Evolutionary conservation across 164 flowering plant species (phyloP).

Genomic region (Sedum album): DNA sequence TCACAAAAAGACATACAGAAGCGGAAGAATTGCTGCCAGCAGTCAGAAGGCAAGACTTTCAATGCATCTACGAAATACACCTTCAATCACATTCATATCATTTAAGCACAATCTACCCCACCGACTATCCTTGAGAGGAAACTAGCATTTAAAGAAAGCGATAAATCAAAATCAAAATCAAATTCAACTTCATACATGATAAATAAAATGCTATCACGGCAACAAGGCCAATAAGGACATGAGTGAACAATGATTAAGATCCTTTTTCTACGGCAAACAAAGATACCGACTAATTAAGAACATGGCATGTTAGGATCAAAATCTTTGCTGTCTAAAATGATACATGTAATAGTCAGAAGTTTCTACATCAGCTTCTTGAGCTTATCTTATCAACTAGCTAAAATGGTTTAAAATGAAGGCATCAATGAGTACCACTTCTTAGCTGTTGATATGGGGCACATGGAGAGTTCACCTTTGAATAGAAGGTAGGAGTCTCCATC

Average conservation of each 20-base stretch:
- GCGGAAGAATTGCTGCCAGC: background rate
- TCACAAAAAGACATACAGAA: background rate
- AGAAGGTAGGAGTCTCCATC: conserved; percentile 1
- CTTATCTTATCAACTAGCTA: background rate
- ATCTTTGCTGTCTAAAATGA: conserved; percentile 2
- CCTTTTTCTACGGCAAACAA: background rate
- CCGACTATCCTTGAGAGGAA: background rate
- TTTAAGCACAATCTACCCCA: conserved; percentile 7
- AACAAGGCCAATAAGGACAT: background rate
- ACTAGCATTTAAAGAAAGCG: background rate
- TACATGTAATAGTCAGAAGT: background rate
- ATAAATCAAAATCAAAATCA: background rate
- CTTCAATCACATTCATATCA: background rate
- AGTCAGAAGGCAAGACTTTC: background rate
- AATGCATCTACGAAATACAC: background rate
- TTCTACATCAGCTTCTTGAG: conserved; percentile 6
- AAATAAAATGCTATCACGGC: background rate
- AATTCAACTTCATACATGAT: background rate
- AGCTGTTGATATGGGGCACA: conserved; percentile 1
- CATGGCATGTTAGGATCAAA: background rate
- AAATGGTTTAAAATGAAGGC: background rate
- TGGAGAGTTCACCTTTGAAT: too few relatives aligned
- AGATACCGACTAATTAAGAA: background rate
- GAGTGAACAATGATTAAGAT: background rate
- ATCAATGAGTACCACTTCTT: background rate